Evolutionary conservation across 2,329 filamentous ascomycete genomes (phyloP).

Genomic region (Moelleriella libera): DNA sequence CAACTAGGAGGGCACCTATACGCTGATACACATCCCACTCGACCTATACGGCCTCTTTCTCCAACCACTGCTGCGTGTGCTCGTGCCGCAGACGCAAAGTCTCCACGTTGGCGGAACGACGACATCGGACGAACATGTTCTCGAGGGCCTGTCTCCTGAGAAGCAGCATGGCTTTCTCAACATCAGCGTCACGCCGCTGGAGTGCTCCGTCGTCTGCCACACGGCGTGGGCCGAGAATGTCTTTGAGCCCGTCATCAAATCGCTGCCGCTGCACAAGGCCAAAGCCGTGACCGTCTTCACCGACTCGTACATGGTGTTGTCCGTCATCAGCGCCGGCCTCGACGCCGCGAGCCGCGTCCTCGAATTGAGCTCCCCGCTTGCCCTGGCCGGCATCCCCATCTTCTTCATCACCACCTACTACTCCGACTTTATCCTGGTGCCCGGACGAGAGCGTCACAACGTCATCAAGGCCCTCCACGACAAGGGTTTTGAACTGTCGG

Average conservation of each 20-base stretch:
- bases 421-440: constrained; percentile 90
- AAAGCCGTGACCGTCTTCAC: constrained; percentile 57
- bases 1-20: constrained; percentile 66
- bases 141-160: constrained; percentile 34
- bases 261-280: constrained; percentile 39
- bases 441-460: constrained; percentile 55
- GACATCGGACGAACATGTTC: constrained; percentile 8
- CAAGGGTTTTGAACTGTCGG: constrained; percentile 73
- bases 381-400: constrained; percentile 84
- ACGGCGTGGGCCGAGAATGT: constrained; percentile 57
- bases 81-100: constrained; percentile 50
- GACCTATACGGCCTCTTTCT: constrained; percentile 64
- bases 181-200: constrained; percentile 80
- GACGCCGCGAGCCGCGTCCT: constrained; percentile 85
- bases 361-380: constrained; percentile 80
- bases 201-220: constrained; percentile 86
- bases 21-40: constrained; percentile 80
- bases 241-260: constrained; percentile 57
- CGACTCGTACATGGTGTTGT: constrained; percentile 78
- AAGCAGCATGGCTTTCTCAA: constrained; percentile 74
- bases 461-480: constrained; percentile 66
- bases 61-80: constrained; percentile 72
- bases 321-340: constrained; percentile 77
- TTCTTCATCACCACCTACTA: constrained; percentile 99
- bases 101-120: constrained; percentile 14